phyloP scores from a whole-genome alignment of 2,329 filamentous ascomycete species.

The Fusarium verrucosum region DNA sequence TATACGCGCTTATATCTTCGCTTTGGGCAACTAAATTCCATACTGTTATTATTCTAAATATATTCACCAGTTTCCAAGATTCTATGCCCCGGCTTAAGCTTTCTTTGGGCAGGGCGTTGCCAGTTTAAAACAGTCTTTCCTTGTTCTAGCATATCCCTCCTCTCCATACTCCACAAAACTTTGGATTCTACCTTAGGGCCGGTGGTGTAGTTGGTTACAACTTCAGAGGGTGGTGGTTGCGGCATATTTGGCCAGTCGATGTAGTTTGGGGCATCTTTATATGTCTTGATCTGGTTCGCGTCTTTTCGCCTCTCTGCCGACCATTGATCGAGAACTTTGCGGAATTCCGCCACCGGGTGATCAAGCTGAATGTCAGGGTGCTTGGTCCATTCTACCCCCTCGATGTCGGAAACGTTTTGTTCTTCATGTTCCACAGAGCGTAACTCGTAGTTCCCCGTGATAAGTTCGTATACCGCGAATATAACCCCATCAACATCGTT shows the following conservation, averaged over 20 bases:
- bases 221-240: not conserved
- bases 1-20: too few relatives aligned
- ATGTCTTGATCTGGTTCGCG: slow-evolving; percentile 4
- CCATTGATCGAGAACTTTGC: slow-evolving; percentile 43
- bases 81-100: slow-evolving; percentile 7
- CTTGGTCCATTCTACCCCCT: slow-evolving; percentile 44
- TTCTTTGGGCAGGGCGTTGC: slow-evolving; percentile 16
- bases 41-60: not conserved
- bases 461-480: slow-evolving; percentile 52
- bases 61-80: slow-evolving; percentile 20
- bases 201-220: not conserved
- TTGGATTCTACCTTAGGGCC: not conserved
- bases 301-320: slow-evolving; percentile 7
- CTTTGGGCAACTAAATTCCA: too few relatives aligned
- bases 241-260: slow-evolving; percentile 40
- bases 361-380: slow-evolving; percentile 49
- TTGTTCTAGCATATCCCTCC: not conserved
- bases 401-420: slow-evolving; percentile 34
- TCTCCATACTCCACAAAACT: not conserved
- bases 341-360: slow-evolving; percentile 44
- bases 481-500: slow-evolving; percentile 50
- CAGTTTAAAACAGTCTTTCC: slow-evolving; percentile 25
- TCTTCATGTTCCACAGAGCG: slow-evolving; percentile 40
- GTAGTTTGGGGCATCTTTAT: slow-evolving; percentile 31
- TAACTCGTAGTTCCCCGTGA: slow-evolving; percentile 45